These are phyloP conservation scores for Podospora pseudocomata DNA, from an alignment of 495 filamentous ascomycete species.

Conservation along the genomic window DNA sequence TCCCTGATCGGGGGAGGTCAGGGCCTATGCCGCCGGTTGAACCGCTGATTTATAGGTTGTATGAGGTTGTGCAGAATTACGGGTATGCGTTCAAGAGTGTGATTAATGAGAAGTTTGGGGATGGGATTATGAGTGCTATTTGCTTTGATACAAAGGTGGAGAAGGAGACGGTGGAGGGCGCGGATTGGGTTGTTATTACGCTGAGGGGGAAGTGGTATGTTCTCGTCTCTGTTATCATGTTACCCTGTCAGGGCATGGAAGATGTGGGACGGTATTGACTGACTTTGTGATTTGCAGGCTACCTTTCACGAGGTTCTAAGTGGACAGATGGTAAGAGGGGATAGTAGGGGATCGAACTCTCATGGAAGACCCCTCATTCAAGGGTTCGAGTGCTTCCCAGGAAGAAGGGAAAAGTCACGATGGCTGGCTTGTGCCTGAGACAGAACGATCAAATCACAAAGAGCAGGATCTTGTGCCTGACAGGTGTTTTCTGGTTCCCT, in stretches of 20 bases:
- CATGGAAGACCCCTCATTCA: neutral
- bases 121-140: constrained; percentile 98
- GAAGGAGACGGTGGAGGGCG: constrained; percentile 80
- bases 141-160: constrained; percentile 89
- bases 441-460: neutral
- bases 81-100: constrained; percentile 96
- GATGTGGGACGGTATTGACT: neutral
- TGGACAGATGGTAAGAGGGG: neutral
- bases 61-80: constrained; percentile 98
- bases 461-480: neutral
- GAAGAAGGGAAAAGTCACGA: neutral
- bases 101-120: constrained; percentile 97
- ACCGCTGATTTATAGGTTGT: constrained; percentile 89
- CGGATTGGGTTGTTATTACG: constrained; percentile 78
- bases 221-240: neutral
- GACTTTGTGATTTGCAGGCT: constrained; percentile 44
- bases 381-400: neutral
- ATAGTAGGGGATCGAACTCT: neutral
- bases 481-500: neutral
- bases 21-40: constrained; percentile 94
- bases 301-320: constrained; percentile 60
- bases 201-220: constrained; percentile 80
- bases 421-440: neutral
- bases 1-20: constrained; percentile 77
- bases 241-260: neutral